These are phyloP conservation scores for Fusarium mundagurra DNA, from an alignment of 2,329 filamentous ascomycete genomes.

Conservation along the genomic window DNA sequence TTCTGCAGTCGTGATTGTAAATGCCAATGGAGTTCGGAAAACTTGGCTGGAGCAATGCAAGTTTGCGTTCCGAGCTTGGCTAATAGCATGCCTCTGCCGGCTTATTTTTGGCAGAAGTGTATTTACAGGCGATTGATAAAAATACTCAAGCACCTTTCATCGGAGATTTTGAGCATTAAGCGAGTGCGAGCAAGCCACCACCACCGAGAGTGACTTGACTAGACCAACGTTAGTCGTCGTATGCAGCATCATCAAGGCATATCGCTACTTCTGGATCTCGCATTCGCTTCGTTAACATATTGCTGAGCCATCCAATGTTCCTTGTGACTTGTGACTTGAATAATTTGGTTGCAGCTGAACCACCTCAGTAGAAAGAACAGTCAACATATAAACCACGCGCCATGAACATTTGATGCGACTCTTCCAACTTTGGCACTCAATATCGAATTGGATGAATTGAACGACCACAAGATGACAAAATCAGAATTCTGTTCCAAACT, in stretches of 20 bases:
- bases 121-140: neutral
- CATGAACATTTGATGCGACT: neutral
- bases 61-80: neutral
- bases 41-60: neutral
- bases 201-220: neutral
- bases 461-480: constrained; percentile 10
- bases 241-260: neutral
- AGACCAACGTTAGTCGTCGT: neutral
- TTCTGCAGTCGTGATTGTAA: neutral
- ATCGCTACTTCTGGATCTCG: constrained; percentile 3
- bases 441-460: neutral
- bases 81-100: neutral
- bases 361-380: neutral
- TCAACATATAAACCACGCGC: neutral
- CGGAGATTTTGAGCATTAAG: constrained; percentile 3
- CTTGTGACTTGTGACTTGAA: neutral
- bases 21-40: neutral
- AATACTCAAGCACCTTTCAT: neutral
- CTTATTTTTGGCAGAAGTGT: neutral
- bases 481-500: constrained; percentile 41
- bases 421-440: neutral
- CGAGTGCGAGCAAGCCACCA: constrained; percentile 28
- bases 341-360: neutral
- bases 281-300: constrained; percentile 9
- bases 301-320: neutral